Evolutionary conservation across 108 stramenopile species (phyloP), one percentile per base, ranked within the genome.

Genomic region (Mayamaea pseudoterrestris): DNA sequence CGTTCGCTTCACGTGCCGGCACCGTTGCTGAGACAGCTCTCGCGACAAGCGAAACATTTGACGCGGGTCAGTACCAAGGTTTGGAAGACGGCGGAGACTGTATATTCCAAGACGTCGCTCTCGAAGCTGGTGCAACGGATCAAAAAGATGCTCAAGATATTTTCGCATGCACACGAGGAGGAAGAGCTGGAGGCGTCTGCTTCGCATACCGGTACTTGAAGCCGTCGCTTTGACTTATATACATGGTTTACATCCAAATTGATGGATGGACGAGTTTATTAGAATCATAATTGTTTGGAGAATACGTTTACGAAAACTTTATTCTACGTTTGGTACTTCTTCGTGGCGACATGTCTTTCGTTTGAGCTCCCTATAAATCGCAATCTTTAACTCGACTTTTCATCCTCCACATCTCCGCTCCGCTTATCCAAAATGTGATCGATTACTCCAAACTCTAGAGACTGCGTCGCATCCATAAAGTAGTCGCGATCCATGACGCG

Each of bases 401-500:
- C 41, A 5, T 54, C 53, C 17, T 54, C 53, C 14, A 14, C 53
- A 8, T 54, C 41, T 9, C 8, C n/a, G 0, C 60, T 51, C 0
- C 93, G 78, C 61, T 85, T 90, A 3, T 68, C 60, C 24, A 95
- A 46, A 28, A 94, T 69, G 44, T 76, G 60, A 61, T 97, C 96
- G 52, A 97, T 83, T 6, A 97, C 76, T 26, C 96, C 96, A 63
- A 94, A 98, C 5, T 71, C 83, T 22, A 69, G 43, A 3, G 94
- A 93, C 59, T 91, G 79, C 23, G 74, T 49, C 1, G 74, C 78
- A 58, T 81, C 80, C 76, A 95, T 75, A 60, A 90, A 95, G 31
- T 78, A 85, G 61, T 98, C 96, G 27, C 96, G 82, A 57, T 97
- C 96, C 93, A 95, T 93, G 16, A 93, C 91, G 42, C 68, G 61